Conservation (phyloP, 2,329 filamentous ascomycete species). For the Penicillium sclerotigenum region DNA sequence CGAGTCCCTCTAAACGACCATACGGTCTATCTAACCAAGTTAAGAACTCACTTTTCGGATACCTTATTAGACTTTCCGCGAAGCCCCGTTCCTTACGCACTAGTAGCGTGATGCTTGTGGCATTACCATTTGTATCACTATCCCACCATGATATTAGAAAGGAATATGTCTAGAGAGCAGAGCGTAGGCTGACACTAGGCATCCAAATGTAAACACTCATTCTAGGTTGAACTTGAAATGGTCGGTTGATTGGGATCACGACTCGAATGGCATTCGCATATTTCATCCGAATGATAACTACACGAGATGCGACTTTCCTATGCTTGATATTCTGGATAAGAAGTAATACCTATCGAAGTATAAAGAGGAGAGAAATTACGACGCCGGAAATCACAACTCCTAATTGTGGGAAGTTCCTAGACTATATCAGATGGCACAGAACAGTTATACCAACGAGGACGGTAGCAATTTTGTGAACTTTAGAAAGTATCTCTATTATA, state of each 20-base stretch:
- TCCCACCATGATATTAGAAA: constrained; percentile 27
- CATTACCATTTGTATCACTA: constrained; percentile 10
- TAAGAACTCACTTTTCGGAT: constrained; percentile 11
- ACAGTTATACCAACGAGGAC: neutral
- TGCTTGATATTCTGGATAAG: constrained; percentile 17
- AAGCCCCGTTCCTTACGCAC: constrained; percentile 6
- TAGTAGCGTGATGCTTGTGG: constrained; percentile 16
- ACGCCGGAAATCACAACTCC: neutral
- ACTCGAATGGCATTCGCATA: constrained; percentile 1
- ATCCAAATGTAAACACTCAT: constrained; percentile 23
- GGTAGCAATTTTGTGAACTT: neutral
- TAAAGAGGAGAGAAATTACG: neutral
- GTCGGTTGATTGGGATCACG: constrained; percentile 9
- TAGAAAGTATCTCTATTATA: neutral
- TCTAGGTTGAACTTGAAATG: constrained; percentile 12
- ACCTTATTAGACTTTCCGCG: constrained; percentile 11
- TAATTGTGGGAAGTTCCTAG: neutral
- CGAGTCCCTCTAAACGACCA: constrained; percentile 17
- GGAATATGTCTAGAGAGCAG: constrained; percentile 21
- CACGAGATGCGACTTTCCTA: constrained; percentile 3
- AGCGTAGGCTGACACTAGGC: constrained; percentile 19
- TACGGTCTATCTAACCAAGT: constrained; percentile 26
- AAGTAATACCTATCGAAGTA: constrained; percentile 11
- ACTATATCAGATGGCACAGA: neutral
- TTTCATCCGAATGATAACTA: neutral